Base-by-base conservation (phyloP, 495 filamentous ascomycete species). In the Penicillium flavigenum region DNA sequence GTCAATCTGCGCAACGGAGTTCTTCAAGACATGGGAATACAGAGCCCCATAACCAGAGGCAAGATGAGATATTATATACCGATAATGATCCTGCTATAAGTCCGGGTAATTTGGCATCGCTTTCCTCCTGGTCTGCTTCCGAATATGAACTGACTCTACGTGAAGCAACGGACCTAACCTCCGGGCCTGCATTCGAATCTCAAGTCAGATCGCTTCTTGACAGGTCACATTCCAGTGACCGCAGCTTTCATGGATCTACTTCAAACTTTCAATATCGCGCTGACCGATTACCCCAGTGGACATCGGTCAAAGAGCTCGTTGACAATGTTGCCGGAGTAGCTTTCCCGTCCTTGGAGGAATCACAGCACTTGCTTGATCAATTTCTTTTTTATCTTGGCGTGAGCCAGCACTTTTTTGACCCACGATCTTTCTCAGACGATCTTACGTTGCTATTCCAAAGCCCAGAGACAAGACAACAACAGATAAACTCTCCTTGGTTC, bases 341-440 rank as follows among this genome's bases (percentile, higher is more conserved):
- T 17, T 51, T 59, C 2, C 61, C 61, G 3, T 54, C 64, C n/a
- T 24, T 63, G 19, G 54, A 61, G 16, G 54, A 63, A 22, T 66
- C 64, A 1, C 58, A 61, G 44, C 56, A 66, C 49, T 43, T 66
- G 19, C 61, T 66, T 36, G 64, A 66, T 36, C 64, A 60, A 14
- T 66, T 66, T 17, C 61, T 66, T 1, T 66, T 63, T 47, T 66
- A 66, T 42, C 51, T 66, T 5, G 61, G 59, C 16, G 64, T 66
- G 3, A 66, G 64, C 54, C 64, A 66, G 24, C 64, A 66, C 22
- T 66, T 66, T 12, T 63, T 66, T 20, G 64, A 66, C 12, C 53
- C 64, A 7, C 55, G 64, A 4, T 59, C 56, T 1, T 66, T 66
- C 17, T 66, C 64, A 0, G 64, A 66, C 43, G 31, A 42, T 9